phyloP scores from a whole-genome alignment of 805 yeast species.

The Candida lessepsii region DNA sequence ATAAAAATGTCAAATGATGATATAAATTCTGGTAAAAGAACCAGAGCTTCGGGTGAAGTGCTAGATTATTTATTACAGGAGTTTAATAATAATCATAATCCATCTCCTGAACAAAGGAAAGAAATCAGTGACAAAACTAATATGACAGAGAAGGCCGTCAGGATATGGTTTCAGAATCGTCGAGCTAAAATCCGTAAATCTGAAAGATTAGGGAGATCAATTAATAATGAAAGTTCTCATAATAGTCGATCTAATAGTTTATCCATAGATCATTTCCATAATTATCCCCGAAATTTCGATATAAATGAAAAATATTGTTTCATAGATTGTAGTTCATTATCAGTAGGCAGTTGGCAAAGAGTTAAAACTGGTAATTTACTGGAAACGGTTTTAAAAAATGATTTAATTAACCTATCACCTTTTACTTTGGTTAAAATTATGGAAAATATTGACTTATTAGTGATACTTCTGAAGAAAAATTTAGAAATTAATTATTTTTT shows the following conservation, averaged over 20 bases:
- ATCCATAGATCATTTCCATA: background rate
- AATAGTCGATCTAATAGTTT: conserved; percentile 25
- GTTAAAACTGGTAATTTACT: conserved; percentile 60
- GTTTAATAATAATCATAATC: conserved; percentile 72
- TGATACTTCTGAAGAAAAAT: conserved; percentile 69
- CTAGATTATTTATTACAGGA: conserved; percentile 65
- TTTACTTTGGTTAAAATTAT: conserved; percentile 59
- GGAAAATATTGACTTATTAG: conserved; percentile 67
- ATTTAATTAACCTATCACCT: conserved; percentile 65
- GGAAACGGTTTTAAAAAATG: conserved; percentile 39
- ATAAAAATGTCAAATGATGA: conserved; percentile 9
- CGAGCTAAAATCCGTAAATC: conserved; percentile 74
- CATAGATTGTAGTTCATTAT: conserved; percentile 63
- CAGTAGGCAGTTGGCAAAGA: conserved; percentile 82
- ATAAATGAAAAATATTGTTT: conserved; percentile 64
- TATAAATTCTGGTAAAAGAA: conserved; percentile 42
- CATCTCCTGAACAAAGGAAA: conserved; percentile 68
- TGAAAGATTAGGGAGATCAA: conserved; percentile 46
- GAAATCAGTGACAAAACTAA: conserved; percentile 68
- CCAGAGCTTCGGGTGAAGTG: conserved; percentile 79
- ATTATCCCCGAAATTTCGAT: conserved; percentile 40
- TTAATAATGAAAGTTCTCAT: conserved; percentile 12
- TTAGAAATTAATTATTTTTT: conserved; percentile 76
- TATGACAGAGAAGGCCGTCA: conserved; percentile 83
- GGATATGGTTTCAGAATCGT: conserved; percentile 92